These are phyloP conservation scores for Talaromyces sp. DNA, from an alignment of 2,329 filamentous ascomycete genomes.

Conservation along the genomic window DNA sequence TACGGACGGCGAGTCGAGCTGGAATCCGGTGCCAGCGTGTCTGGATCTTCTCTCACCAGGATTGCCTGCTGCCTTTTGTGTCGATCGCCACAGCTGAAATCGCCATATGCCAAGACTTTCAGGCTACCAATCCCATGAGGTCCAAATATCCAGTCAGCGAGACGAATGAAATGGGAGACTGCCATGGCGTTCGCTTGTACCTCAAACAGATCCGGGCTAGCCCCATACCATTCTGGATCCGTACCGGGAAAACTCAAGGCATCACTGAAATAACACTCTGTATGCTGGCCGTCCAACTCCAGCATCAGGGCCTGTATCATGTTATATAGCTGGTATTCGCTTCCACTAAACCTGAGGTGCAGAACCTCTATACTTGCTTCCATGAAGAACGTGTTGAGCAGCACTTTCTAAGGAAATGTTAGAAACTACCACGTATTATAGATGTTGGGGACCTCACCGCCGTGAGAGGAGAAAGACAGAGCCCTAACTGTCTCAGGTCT, in stretches of 20 bases:
- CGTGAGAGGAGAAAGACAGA: not conserved
- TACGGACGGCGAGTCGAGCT: not conserved
- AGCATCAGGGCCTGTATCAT: not conserved
- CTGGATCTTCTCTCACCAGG: not conserved
- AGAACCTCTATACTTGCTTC: not conserved
- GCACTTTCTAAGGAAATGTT: too few species aligned
- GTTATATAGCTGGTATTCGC: not conserved
- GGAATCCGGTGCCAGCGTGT: not conserved
- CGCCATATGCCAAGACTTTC: constrained; percentile 1
- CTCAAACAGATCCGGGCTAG: too few species aligned
- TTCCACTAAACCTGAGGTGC: not conserved
- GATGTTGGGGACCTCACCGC: too few species aligned
- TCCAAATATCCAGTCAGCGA: not conserved
- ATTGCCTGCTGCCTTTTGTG: not conserved
- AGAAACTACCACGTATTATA: too few species aligned
- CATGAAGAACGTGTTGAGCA: too few species aligned
- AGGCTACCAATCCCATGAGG: not conserved
- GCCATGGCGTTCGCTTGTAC: not conserved
- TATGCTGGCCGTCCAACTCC: not conserved
- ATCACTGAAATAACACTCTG: too few species aligned
- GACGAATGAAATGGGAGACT: not conserved
- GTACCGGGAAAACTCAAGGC: too few species aligned
- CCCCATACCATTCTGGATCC: too few species aligned
- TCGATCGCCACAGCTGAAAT: constrained; percentile 1
- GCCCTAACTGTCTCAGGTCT: not conserved